Evolutionary conservation across 2,329 filamentous ascomycete genomes (phyloP).

Genomic region (Uncinocarpus reesii): DNA sequence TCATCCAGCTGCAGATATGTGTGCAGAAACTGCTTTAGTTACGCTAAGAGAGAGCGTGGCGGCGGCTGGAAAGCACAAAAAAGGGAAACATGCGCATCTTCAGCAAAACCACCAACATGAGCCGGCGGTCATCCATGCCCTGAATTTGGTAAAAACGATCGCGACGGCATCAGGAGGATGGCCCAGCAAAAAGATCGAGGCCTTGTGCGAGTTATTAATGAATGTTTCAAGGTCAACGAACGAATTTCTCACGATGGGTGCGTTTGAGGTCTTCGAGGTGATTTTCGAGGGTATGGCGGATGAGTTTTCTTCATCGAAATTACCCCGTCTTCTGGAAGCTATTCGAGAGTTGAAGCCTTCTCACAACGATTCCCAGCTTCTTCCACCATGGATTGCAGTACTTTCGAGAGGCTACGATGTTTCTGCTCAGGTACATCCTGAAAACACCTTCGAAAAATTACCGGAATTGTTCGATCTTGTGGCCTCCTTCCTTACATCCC

Average conservation of each 20-base stretch:
- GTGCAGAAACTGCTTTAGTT: slow-evolving; percentile 77
- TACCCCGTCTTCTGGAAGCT: slow-evolving; percentile 79
- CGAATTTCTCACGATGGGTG: slow-evolving; percentile 90
- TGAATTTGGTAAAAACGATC: slow-evolving; percentile 86
- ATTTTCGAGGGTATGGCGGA: slow-evolving; percentile 88
- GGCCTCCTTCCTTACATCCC: slow-evolving; percentile 69
- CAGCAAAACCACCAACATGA: slow-evolving; percentile 53
- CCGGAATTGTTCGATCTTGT: slow-evolving; percentile 76
- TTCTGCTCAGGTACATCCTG: slow-evolving; percentile 73
- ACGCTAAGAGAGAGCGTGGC: slow-evolving; percentile 64
- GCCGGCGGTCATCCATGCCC: slow-evolving; percentile 75
- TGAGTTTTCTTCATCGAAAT: slow-evolving; percentile 76
- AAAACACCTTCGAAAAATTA: slow-evolving; percentile 84
- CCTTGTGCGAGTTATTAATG: slow-evolving; percentile 77
- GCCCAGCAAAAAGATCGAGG: slow-evolving; percentile 93
- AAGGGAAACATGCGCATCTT: slow-evolving; percentile 37
- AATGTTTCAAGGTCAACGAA: slow-evolving; percentile 82
- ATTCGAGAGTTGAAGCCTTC: slow-evolving; percentile 86
- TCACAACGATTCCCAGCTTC: slow-evolving; percentile 83
- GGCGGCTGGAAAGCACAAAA: slow-evolving; percentile 57
- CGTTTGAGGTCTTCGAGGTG: slow-evolving; percentile 94
- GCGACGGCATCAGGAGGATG: slow-evolving; percentile 81
- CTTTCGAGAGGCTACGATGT: slow-evolving; percentile 91
- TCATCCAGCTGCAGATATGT: slow-evolving; percentile 92
- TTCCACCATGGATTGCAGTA: slow-evolving; percentile 94